Evolutionary conservation across 1,139 yeast species (phyloP).

Genomic region (Wickerhamiella pararugosa): DNA sequence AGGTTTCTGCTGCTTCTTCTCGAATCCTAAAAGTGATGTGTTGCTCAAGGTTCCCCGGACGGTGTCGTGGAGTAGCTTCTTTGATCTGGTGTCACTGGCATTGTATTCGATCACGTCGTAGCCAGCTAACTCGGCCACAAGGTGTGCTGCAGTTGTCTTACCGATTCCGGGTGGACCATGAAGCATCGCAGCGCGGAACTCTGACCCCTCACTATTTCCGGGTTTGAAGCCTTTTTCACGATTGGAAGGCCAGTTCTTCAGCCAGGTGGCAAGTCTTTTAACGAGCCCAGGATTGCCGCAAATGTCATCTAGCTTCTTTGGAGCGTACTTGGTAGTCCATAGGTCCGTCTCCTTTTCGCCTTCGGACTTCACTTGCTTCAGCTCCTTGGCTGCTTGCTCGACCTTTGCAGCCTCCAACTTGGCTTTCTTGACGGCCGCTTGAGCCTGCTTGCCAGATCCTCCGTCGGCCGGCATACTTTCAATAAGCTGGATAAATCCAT

Average conservation of each 20-base stretch:
- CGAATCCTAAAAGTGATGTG: conserved; percentile 66
- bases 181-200: conserved; percentile 66
- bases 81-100: conserved; percentile 89
- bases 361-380: background rate
- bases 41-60: conserved; percentile 63
- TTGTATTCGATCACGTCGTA: conserved; percentile 74
- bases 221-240: conserved; percentile 40
- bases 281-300: conserved; percentile 85
- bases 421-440: conserved; percentile 52
- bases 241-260: conserved; percentile 56
- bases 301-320: conserved; percentile 53
- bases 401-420: conserved; percentile 38
- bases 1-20: conserved; percentile 25
- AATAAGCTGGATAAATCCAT: conserved; percentile 65
- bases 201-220: conserved; percentile 40
- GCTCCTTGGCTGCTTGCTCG: conserved; percentile 1
- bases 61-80: conserved; percentile 50
- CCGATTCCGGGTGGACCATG: conserved; percentile 97
- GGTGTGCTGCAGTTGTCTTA: conserved; percentile 85
- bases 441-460: conserved; percentile 67
- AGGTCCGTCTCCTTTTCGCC: conserved; percentile 21
- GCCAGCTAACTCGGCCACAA: conserved; percentile 67
- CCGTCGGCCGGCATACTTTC: conserved; percentile 83
- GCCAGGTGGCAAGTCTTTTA: conserved; percentile 53
- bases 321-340: conserved; percentile 94